Evolutionary conservation across 805 yeast species (phyloP).

Genomic region (Lachancea cidri): DNA sequence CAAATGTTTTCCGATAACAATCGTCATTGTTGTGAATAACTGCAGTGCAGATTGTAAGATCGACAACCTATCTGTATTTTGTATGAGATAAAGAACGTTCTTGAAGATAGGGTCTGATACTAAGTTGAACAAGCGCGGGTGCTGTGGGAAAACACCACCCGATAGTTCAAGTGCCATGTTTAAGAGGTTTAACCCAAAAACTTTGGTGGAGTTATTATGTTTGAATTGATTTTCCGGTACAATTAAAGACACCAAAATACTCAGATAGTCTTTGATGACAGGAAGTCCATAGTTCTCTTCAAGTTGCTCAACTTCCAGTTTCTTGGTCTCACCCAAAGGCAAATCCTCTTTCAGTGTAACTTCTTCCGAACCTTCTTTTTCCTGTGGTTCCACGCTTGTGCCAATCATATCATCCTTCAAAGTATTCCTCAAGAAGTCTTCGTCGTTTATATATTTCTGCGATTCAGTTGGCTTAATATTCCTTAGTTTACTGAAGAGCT

Average conservation of each 20-base stretch:
- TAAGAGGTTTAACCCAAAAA: slow-evolving; percentile 72
- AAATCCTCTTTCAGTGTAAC: not conserved
- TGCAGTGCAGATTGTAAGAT: slow-evolving; percentile 72
- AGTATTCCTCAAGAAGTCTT: slow-evolving; percentile 42
- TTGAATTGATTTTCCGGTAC: slow-evolving; percentile 79
- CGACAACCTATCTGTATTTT: slow-evolving; percentile 63
- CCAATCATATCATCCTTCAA: slow-evolving; percentile 50
- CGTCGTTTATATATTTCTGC: slow-evolving; percentile 41
- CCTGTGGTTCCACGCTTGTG: slow-evolving; percentile 45
- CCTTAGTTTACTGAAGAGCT: slow-evolving; percentile 58
- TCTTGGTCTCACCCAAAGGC: not conserved
- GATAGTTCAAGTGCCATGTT: slow-evolving; percentile 77
- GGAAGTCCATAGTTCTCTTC: slow-evolving; percentile 59
- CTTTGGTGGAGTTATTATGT: slow-evolving; percentile 82
- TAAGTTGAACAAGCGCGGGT: slow-evolving; percentile 60
- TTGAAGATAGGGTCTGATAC: slow-evolving; percentile 82
- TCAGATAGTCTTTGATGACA: slow-evolving; percentile 71
- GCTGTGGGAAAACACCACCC: slow-evolving; percentile 55
- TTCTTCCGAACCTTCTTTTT: slow-evolving; percentile 4
- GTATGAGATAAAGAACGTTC: slow-evolving; percentile 73
- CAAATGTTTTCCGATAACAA: slow-evolving; percentile 58
- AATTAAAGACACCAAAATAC: slow-evolving; percentile 69
- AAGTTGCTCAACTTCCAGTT: not conserved
- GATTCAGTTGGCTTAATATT: slow-evolving; percentile 43
- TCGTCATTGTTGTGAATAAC: slow-evolving; percentile 64